Evolutionary conservation across 2,329 filamentous ascomycete species (phyloP).

Genomic region (Exophiala sp.): DNA sequence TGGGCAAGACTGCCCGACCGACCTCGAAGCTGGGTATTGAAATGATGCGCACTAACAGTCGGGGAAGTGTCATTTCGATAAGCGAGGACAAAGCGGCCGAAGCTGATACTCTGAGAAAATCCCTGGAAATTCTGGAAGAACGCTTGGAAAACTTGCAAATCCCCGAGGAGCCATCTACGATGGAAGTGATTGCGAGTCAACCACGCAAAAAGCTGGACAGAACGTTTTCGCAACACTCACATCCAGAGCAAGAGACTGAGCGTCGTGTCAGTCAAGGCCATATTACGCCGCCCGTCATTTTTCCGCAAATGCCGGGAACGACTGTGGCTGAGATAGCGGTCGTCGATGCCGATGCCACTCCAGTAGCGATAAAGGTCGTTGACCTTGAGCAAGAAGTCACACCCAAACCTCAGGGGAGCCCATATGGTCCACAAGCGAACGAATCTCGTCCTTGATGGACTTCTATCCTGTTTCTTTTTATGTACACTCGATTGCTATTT

Average conservation of each 20-base stretch:
- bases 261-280: conserved; percentile 28
- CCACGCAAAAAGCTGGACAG: conserved; percentile 25
- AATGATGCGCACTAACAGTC: conserved; percentile 96
- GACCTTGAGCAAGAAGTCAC: conserved; percentile 24
- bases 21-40: conserved; percentile 90
- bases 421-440: conserved; percentile 4
- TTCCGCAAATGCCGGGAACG: conserved; percentile 44
- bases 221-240: conserved; percentile 30
- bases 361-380: conserved; percentile 22
- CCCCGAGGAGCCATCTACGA: conserved; percentile 24
- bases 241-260: conserved; percentile 28
- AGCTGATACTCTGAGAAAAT: conserved; percentile 25
- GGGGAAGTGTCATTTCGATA: conserved; percentile 67
- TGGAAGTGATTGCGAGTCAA: conserved; percentile 22
- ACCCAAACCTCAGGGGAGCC: conserved; percentile 18
- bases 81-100: conserved; percentile 40
- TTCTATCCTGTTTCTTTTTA: conserved; percentile 13
- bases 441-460: conserved; percentile 2
- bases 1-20: conserved; percentile 56
- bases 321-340: conserved; percentile 39
- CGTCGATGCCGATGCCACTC: conserved; percentile 29
- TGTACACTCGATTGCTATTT: conserved; percentile 19
- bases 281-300: conserved; percentile 52
- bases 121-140: conserved; percentile 34
- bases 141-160: conserved; percentile 30